Conservation (phyloP, 2,329 filamentous ascomycete genomes). For the Neofusicoccum umdonicola region DNA sequence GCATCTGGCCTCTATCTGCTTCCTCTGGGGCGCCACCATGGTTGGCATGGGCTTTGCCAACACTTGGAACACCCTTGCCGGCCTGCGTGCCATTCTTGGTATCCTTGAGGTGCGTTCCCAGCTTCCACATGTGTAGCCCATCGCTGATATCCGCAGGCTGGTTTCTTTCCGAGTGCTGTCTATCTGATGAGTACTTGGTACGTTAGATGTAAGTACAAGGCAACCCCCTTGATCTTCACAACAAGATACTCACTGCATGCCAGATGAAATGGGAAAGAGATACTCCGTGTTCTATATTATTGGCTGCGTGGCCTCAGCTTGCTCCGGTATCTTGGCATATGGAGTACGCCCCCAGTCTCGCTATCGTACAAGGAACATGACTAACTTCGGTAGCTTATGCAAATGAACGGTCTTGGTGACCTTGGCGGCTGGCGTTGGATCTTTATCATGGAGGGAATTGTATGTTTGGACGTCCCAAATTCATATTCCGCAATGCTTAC, state of each 20-base stretch:
- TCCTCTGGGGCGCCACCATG: constrained; percentile 45
- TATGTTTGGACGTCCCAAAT: not conserved
- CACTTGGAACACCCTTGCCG: constrained; percentile 35
- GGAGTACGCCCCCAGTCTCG: constrained; percentile 37
- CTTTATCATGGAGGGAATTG: constrained; percentile 44
- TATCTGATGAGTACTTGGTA: constrained; percentile 48
- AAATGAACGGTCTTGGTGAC: constrained; percentile 56
- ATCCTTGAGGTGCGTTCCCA: constrained; percentile 20
- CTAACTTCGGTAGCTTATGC: constrained; percentile 50
- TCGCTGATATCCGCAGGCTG: constrained; percentile 24
- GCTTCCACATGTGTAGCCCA: not conserved
- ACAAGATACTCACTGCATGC: not conserved
- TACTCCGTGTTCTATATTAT: constrained; percentile 69
- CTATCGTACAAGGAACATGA: not conserved
- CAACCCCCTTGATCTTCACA: not conserved
- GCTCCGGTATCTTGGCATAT: constrained; percentile 67
- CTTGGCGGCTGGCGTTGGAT: constrained; percentile 48
- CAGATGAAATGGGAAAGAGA: constrained; percentile 64
- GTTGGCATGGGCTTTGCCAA: constrained; percentile 43
- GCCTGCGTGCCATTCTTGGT: constrained; percentile 39
- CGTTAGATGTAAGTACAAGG: constrained; percentile 38
- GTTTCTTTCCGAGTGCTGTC: constrained; percentile 43
- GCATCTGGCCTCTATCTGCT: constrained; percentile 34
- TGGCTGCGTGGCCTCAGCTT: constrained; percentile 64
- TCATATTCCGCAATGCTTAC: not conserved